These are phyloP conservation scores for Apiospora malaysiana DNA, from an alignment of 2,329 filamentous ascomycete genomes.

Conservation along the genomic window DNA sequence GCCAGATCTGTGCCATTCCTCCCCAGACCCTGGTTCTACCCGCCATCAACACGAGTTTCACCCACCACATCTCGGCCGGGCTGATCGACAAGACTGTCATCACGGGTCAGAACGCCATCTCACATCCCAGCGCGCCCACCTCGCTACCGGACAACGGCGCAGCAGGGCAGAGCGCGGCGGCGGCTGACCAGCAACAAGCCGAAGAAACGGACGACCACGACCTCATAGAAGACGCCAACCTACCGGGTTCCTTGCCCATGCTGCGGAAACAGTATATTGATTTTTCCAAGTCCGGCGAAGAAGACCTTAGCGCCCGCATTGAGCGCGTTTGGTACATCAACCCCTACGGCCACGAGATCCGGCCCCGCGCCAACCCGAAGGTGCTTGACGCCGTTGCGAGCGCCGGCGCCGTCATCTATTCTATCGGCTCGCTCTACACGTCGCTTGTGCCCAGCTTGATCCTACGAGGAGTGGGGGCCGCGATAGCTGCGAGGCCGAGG, in stretches of 20 bases:
- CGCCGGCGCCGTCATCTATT: slow-evolving; percentile 79
- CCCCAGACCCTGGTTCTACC: slow-evolving; percentile 80
- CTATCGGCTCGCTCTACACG: slow-evolving; percentile 93
- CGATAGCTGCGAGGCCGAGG: slow-evolving; percentile 49
- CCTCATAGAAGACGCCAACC: slow-evolving; percentile 77
- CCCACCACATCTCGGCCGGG: slow-evolving; percentile 89
- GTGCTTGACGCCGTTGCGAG: slow-evolving; percentile 71
- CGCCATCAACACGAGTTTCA: slow-evolving; percentile 93
- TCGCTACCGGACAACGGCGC: slow-evolving; percentile 45
- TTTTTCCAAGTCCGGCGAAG: slow-evolving; percentile 78
- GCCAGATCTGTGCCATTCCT: slow-evolving; percentile 85
- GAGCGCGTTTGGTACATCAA: slow-evolving; percentile 95
- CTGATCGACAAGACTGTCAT: slow-evolving; percentile 79
- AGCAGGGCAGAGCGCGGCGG: neutral
- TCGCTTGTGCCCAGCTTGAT: slow-evolving; percentile 85
- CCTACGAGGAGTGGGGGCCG: slow-evolving; percentile 74
- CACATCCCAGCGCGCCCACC: slow-evolving; percentile 76
- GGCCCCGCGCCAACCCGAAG: slow-evolving; percentile 80
- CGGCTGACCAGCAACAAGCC: slow-evolving; percentile 46
- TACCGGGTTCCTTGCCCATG: slow-evolving; percentile 80
- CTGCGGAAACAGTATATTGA: slow-evolving; percentile 81
- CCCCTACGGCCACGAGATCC: slow-evolving; percentile 96
- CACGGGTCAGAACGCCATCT: slow-evolving; percentile 91
- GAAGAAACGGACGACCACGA: slow-evolving; percentile 63
- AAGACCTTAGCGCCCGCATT: slow-evolving; percentile 79